Conservation (phyloP, 495 filamentous ascomycete genomes). For the Tuber borchii region DNA sequence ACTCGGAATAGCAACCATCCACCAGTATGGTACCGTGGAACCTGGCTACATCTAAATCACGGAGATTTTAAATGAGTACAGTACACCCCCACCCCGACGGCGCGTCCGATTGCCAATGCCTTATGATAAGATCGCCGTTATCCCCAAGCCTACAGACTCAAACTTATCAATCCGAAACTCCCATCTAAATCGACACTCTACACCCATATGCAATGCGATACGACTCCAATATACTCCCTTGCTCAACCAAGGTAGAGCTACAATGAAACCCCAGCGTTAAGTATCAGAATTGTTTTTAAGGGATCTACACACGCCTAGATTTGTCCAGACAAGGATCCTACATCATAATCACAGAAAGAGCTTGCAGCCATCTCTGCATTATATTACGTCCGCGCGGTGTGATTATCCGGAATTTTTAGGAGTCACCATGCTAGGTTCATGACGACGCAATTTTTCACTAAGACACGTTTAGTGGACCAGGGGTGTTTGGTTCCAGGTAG, state of each 20-base stretch:
- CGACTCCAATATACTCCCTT: background rate
- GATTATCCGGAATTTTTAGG: background rate
- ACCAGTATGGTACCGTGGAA: background rate
- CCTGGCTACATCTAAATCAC: background rate
- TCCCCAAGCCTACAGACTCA: background rate
- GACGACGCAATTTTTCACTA: background rate
- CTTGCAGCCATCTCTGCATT: background rate
- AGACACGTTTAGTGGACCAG: background rate
- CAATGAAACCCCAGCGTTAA: background rate
- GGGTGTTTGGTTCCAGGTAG: background rate
- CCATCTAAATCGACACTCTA: background rate
- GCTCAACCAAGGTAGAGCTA: background rate
- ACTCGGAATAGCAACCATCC: background rate
- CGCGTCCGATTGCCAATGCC: background rate
- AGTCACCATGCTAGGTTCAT: background rate
- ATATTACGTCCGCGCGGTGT: background rate
- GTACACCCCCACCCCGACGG: background rate
- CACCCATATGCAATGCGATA: background rate
- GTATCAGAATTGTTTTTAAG: background rate
- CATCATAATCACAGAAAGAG: background rate
- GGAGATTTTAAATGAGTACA: background rate
- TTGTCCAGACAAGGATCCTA: background rate
- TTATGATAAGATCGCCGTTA: background rate
- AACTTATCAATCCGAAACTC: background rate
- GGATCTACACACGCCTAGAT: background rate